Base-by-base conservation (phyloP, 176 grass and related monocot species). In the Poa annua region DNA sequence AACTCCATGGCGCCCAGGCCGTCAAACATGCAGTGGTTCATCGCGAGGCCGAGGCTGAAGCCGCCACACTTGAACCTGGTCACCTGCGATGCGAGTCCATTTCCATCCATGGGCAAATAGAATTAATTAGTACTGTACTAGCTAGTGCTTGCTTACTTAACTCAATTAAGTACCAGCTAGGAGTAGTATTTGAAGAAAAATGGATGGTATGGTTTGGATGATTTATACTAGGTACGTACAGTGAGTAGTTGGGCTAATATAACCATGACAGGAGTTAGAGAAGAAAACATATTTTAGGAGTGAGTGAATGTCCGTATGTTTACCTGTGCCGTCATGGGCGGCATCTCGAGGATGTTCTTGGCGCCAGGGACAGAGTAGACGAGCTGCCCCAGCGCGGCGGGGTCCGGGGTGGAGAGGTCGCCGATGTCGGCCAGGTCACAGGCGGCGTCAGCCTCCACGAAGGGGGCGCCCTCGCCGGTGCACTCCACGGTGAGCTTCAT, bases 11-110 rank as follows among this genome's bases (percentile, higher is more conserved):
- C 96, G 4, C 89, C 89, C 12, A 98, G 75, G 20, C 96, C 93
- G 63, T 95, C 96, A 57, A 98, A 93, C 90, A 98, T 98, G 89
- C 96, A 98, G 77, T 98, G 96, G 80, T 98, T 93, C 91, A 98
- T 88, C 8, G 85, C 77, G 15, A 98, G 52, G 4, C 96, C 96
- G 0, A 98, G 85, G 42, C 80, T 67, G 85, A 98, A 98, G 45
- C 96, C 87, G 0, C 96, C 92, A 36, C 96, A 98, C 67, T 59
- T 85, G 83, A 98, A 98, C 68, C 87, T 88, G 5, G 96, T 98
- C 47, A 98, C 85, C 96, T 98, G 89, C 26, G 14, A n/a, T n/a
- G n/a, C n/a, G n/a, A n/a, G n/a, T n/a, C n/a, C n/a, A n/a, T n/a
- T n/a, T n/a, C n/a, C n/a, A n/a, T n/a, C n/a, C n/a, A n/a, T n/a